phyloP scores from a whole-genome alignment of 1,284 basidiomycete species.

The Pisolithus thermaeus region DNA sequence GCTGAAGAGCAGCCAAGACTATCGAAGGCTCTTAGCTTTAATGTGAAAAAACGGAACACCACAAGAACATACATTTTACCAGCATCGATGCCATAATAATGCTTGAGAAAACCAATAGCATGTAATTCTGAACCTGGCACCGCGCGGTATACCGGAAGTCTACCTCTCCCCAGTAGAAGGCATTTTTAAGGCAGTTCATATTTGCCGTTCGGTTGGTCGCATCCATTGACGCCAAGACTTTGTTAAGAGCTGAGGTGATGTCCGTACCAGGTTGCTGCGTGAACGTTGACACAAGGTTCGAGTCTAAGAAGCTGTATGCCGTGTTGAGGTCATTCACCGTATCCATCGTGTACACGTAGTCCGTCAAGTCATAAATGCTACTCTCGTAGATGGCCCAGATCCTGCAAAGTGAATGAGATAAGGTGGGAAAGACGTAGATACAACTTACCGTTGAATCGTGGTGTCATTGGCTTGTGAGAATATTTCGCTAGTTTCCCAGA shows the following conservation, averaged over 20 bases:
- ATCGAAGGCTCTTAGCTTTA: slow-evolving; percentile 12
- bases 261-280: slow-evolving; percentile 80
- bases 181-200: slow-evolving; percentile 75
- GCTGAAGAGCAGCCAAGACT: slow-evolving; percentile 91
- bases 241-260: slow-evolving; percentile 64
- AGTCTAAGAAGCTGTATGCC: slow-evolving; percentile 66
- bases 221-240: slow-evolving; percentile 50
- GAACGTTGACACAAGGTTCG: slow-evolving; percentile 66
- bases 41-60: neutral
- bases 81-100: slow-evolving; percentile 81
- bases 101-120: slow-evolving; percentile 77
- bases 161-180: slow-evolving; percentile 74
- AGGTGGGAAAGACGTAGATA: neutral
- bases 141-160: slow-evolving; percentile 84
- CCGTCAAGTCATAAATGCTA: slow-evolving; percentile 81
- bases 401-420: slow-evolving; percentile 34
- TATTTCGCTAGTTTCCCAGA: slow-evolving; percentile 59
- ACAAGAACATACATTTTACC: slow-evolving; percentile 71
- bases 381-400: slow-evolving; percentile 77
- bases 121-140: slow-evolving; percentile 86
- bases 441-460: slow-evolving; percentile 44
- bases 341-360: slow-evolving; percentile 77
- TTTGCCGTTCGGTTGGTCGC: slow-evolving; percentile 46
- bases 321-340: slow-evolving; percentile 40
- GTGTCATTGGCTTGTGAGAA: slow-evolving; percentile 42